A percentile compares a stretch with the other conserved stretches of the same genome.
Evolutionary conservation across 2,329 filamentous ascomycete species (phyloP).

Genomic region (Aspergillus tubingensis): DNA sequence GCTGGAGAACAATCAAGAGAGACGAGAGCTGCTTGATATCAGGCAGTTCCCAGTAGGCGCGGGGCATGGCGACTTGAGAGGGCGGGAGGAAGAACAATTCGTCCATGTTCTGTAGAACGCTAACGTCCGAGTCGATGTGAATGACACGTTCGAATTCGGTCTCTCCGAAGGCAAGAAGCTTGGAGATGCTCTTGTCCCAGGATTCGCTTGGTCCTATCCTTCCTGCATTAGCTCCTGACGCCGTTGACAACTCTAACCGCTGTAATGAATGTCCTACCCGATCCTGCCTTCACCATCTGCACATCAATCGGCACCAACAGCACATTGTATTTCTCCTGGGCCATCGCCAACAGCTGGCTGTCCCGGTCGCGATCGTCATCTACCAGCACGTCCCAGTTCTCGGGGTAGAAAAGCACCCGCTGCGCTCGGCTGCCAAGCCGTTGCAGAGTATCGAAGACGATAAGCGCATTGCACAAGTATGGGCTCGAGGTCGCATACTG

Average conservation of each 20-base stretch:
- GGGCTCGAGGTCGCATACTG: slow-evolving; percentile 46
- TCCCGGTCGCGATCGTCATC: slow-evolving; percentile 33
- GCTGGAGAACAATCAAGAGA: slow-evolving; percentile 63
- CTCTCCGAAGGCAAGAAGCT: slow-evolving; percentile 69
- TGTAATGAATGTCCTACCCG: slow-evolving; percentile 22
- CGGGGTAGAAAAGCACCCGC: slow-evolving; percentile 45
- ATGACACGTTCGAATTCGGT: slow-evolving; percentile 62
- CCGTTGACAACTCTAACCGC: too few species aligned
- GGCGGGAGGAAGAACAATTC: slow-evolving; percentile 69
- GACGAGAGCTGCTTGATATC: slow-evolving; percentile 58
- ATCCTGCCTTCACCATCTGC: slow-evolving; percentile 31
- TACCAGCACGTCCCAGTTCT: slow-evolving; percentile 41
- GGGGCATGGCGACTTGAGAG: slow-evolving; percentile 65
- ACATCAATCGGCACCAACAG: slow-evolving; percentile 52
- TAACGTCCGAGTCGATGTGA: slow-evolving; percentile 64
- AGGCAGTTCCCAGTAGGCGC: slow-evolving; percentile 69
- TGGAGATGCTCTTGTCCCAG: slow-evolving; percentile 67
- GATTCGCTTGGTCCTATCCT: slow-evolving; percentile 43
- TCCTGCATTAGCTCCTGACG: background rate
- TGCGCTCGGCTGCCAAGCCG: slow-evolving; percentile 43
- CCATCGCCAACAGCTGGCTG: slow-evolving; percentile 52
- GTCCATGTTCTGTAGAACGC: slow-evolving; percentile 65
- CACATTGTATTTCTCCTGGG: slow-evolving; percentile 53
- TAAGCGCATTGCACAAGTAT: slow-evolving; percentile 46
- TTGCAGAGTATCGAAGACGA: slow-evolving; percentile 46